phyloP scores from a whole-genome alignment of 352 stramenopile genomes.

The Phytophthora podocarpi region DNA sequence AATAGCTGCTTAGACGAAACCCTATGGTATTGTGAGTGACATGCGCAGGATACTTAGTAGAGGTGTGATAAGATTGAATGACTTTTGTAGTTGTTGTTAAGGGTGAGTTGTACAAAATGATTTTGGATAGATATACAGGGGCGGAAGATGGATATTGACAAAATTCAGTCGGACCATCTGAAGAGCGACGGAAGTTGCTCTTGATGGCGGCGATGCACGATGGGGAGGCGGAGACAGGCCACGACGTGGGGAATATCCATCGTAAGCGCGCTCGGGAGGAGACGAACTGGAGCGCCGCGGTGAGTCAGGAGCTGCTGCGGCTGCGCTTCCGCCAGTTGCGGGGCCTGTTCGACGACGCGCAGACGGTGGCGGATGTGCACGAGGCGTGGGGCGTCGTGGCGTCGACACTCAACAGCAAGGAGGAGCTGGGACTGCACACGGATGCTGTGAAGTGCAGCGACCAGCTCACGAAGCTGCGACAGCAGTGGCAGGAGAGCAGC shows the following conservation, averaged over 20 bases:
- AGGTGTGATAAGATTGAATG: too few relatives aligned
- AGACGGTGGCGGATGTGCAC: slow-evolving; percentile 38
- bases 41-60: too few relatives aligned
- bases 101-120: too few relatives aligned
- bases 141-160: too few relatives aligned
- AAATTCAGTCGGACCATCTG: too few relatives aligned
- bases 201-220: slow-evolving; percentile 11
- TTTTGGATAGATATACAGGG: too few relatives aligned
- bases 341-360: slow-evolving; percentile 26
- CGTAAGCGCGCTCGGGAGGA: slow-evolving; percentile 16
- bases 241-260: slow-evolving; percentile 29
- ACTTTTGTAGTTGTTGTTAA: too few relatives aligned
- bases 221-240: slow-evolving; percentile 12
- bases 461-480: slow-evolving; percentile 26
- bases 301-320: slow-evolving; percentile 30
- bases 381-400: slow-evolving; percentile 36
- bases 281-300: slow-evolving; percentile 8
- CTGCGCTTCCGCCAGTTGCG: slow-evolving; percentile 25
- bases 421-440: neutral
- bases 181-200: too few relatives aligned
- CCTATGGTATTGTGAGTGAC: too few relatives aligned
- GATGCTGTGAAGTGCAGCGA: slow-evolving; percentile 32
- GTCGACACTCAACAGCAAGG: neutral
- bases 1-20: too few relatives aligned
- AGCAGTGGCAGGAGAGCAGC: slow-evolving; percentile 31